A percentile compares a stretch with the other conserved stretches of the same genome.
Conservation (phyloP, 2,329 filamentous ascomycete genomes). For the Fusarium nygamai region DNA sequence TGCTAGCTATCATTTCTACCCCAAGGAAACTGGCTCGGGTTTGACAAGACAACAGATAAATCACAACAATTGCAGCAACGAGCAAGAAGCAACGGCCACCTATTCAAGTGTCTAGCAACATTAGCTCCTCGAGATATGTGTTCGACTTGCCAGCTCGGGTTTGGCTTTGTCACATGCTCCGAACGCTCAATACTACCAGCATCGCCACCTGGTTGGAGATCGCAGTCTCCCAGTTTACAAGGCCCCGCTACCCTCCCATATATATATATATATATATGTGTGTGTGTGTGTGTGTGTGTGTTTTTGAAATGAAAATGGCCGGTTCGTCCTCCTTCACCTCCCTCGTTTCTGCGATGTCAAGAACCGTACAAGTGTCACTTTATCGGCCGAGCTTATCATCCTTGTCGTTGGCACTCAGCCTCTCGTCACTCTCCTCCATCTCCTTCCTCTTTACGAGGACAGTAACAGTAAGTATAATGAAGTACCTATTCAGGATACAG, state of each 20-base stretch:
- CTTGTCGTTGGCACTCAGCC: neutral
- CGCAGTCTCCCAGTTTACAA: no score
- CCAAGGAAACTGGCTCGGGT: neutral
- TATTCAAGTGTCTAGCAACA: neutral
- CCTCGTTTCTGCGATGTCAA: neutral
- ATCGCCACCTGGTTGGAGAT: no score
- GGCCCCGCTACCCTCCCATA: no score
- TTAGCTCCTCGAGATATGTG: neutral
- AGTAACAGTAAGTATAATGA: neutral
- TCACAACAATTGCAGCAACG: neutral
- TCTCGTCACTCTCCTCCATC: neutral
- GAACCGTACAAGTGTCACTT: neutral
- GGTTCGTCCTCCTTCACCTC: neutral
- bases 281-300: neutral
- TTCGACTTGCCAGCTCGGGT: neutral
- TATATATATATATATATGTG: no score
- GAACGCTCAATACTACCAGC: neutral
- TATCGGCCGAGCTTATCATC: neutral
- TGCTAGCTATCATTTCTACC: neutral
- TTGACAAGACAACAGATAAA: neutral
- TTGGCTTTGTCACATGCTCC: neutral
- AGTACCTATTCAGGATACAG: neutral
- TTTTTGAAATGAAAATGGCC: neutral
- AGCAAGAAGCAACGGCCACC: neutral
- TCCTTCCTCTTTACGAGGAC: neutral